Base-by-base conservation (phyloP, 768 basidiomycete genomes). In the Hypsizygus marmoreus region DNA sequence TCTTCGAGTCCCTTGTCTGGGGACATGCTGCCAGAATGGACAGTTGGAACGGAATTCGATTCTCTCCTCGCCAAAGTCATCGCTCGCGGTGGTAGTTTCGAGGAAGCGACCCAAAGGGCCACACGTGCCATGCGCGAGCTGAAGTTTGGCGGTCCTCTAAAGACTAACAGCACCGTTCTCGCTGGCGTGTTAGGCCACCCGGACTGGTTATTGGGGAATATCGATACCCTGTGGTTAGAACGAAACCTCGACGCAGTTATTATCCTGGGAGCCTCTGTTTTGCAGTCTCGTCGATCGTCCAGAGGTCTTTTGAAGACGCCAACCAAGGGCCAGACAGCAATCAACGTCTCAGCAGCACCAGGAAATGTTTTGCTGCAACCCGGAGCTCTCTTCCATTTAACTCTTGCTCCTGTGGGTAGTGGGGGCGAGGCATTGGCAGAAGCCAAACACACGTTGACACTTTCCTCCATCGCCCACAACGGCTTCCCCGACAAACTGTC, bases 1-100 rank as follows among this genome's bases (percentile, higher is more conserved):
- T 61, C 85, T 79, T 41, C 82, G 77, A 43, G 88, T 77, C 39
- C 88, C 7, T 45, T 23, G 9, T 33, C 35, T 81, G 63, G 83
- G 79, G 64, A 82, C 77, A 33, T 26, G 0, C 16, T 34, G 11
- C 32, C 41, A 5, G 47, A 53, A 28, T 71, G 62, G 62, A 50
- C 26, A 20, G 43, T 67, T 3, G 61, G 87, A 71, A 87, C 91
- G 17, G 88, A 92, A 60, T 94, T 93, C 59, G 92, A 95, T 67
- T 89, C 86, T 25, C 71, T 95, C 49, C 76, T 95, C 22, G 91
- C 93, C 57, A 95, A 95, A 68, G 81, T 88, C 47, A 84, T 85
- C 39, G 84, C 88, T 39, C 82, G 78, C 32, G 91, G 88, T 25
- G 79, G 82, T 3, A 86, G 87, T 1, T 92, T 91, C 54, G 88